These are phyloP conservation scores for Cyberlindnera americana DNA, from an alignment of 805 yeast species.

Conservation along the genomic window DNA sequence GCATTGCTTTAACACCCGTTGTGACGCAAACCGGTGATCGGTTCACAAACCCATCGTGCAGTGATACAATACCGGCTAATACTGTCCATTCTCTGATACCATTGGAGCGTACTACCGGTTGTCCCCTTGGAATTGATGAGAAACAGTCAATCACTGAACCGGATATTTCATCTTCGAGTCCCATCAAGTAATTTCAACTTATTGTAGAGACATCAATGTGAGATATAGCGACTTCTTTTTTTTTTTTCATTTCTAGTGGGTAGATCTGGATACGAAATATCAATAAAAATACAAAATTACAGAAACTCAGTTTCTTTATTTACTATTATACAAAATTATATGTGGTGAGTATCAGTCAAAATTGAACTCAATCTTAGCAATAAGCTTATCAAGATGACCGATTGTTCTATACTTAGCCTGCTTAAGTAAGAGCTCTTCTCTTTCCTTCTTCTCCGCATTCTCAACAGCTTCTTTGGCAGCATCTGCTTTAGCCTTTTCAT, in stretches of 20 bases:
- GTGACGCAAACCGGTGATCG: conserved; percentile 36
- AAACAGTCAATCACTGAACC: conserved; percentile 8
- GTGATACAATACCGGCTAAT: conserved; percentile 65
- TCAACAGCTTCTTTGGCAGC: conserved; percentile 44
- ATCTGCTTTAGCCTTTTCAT: conserved; percentile 54
- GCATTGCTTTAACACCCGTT: conserved; percentile 81
- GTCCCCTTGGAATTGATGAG: conserved; percentile 36
- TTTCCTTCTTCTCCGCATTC: conserved; percentile 39
- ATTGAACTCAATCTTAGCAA: conserved; percentile 39
- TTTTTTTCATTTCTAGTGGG: too few species aligned
- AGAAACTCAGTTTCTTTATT: neutral
- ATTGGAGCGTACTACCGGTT: conserved; percentile 59
- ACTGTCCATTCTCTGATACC: conserved; percentile 81
- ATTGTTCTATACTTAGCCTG: conserved; percentile 53
- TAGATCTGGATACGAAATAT: neutral
- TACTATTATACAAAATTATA: conserved; percentile 1
- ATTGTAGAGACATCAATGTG: neutral
- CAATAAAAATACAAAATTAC: neutral
- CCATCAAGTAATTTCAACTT: neutral
- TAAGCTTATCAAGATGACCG: conserved; percentile 54
- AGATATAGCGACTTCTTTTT: too few species aligned
- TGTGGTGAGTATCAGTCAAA: conserved; percentile 27
- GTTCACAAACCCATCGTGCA: conserved; percentile 11
- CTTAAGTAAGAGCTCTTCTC: conserved; percentile 43
- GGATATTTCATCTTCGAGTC: conserved; percentile 7